Base-by-base conservation (phyloP, 495 filamentous ascomycete genomes). In the Viridothelium virens region DNA sequence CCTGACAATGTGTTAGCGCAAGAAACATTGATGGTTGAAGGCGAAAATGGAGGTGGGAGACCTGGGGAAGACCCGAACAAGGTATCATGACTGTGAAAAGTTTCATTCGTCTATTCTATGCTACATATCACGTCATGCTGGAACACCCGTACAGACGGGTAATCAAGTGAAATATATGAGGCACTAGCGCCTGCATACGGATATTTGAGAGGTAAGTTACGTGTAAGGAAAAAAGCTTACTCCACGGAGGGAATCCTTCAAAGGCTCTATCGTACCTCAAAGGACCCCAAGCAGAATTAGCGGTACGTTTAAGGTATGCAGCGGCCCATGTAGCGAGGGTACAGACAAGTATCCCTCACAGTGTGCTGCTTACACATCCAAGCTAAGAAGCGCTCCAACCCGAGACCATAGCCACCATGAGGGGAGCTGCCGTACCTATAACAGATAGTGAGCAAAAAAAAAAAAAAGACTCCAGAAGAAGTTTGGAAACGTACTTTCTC, bases 341-440 rank as follows among this genome's bases (percentile, higher is more conserved):
- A 99, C 76, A 99, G 78, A 70, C 86, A 91, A 72, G 87, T 89
- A 65, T 95, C 92, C 46, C 92, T 83, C 41, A 99, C 92, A 16
- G 92, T 96, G 77, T 91, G 89, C 74, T 91, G 89, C 70, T 88
- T 89, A 73, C 89, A 94, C 81, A 99, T 79, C 95, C 95, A 99
- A 41, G 94, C 94, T 36, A 99, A 79, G 82, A 97, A 97, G 61
- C 94, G 87, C 82, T 99, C 94, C 44, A 97, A 82, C 70, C 94
- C 94, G 44, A 99, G 83, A 62, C 94, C 94, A 75, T 96, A 99
- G 65, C 94, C 94, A 63, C 94, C 94, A 74, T 99, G 94, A 11
- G 93, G 91, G 48, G 88, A 91, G 59, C 89, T 91, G 63, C 94
- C 94, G 74, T 97, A 98, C 79, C 91, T 96, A 70, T 53, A 14